Evolutionary conservation across 225 moss, liverwort and hornwort species (phyloP), one percentile per base, ranked within the genome.

Genomic region (Bryum argenteum): DNA sequence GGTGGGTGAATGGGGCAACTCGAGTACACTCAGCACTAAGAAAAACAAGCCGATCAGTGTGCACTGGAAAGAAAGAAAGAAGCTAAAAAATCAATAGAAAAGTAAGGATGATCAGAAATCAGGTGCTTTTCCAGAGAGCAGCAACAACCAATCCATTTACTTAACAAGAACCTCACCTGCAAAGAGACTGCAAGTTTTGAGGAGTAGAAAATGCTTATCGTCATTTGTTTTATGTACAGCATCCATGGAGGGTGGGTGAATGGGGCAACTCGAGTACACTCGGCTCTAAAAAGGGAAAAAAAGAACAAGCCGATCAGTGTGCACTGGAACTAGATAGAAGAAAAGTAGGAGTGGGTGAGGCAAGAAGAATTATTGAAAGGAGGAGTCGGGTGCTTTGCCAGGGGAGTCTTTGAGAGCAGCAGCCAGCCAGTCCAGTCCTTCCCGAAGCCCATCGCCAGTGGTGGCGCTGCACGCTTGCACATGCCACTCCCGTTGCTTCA

Each of bases 401-500:
- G 82, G 70, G 22, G 63, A 70, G 59, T 71, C 79, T 63, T 77
- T 86, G 2, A 86, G 73, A 52, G 83, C 69, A 8, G 62, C 54
- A 8, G 86, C 77, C 15, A 86, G 82, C 86, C 86, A 86, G 38
- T 80, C 62, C 40, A 83, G 63, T 3, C 86, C 83, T 57, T 86
- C 80, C 58, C 66, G 75, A 20, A 86, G 69, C 1, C 92, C 92
- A 21, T 92, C 82, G 17, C 90, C 90, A 1, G 74, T 87, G 33
- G 71, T 84, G 48, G 88, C 90, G 58, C 90, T 88, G 79, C 88
- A 90, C 18, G 79, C 75, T 71, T 92, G 90, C 19, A 92, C 78
- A 38, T 78, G 81, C 92, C 92, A 92, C 4, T 73, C 64, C 44
- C 73, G 74, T 38, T 81, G 78, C 60, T 70, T 76, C 61, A 89